Base-by-base conservation (phyloP, 345 rosid species). In the Excoecaria cochinchinensis region DNA sequence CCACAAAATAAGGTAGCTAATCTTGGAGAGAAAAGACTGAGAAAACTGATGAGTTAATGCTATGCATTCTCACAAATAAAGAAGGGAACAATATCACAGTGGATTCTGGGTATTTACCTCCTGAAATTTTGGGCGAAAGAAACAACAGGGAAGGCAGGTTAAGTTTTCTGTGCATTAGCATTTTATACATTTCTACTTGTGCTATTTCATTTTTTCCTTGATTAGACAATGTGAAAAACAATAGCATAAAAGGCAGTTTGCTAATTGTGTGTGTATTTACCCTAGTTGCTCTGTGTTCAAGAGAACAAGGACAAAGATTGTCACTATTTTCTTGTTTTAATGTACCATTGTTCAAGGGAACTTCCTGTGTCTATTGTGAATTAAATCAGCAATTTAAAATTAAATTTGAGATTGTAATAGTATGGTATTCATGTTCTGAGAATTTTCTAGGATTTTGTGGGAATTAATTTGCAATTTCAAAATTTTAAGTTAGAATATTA, bases 1-100 rank as follows among this genome's bases (percentile, higher is more conserved):
- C 99, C 99, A 0, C 94, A 90, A 24, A 95, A 95, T 76, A 95
- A 95, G 84, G 87, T 73, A 0, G 99, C 99, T 39, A 85, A 71
- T 73, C 36, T 15, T 3, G 91, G 93, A 9, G 97, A 88, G 70
- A 88, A 83, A 80, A 83, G 99, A 79, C 89, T 95, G 15, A 79
- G 87, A 57, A 88, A 90, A 82, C 75, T 78, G 81, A 79, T 86
- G 84, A 81, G 85, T 60, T 91, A 85, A 86, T 75, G 46, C 40
- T 69, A 53, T 57, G 61, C 55, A 12, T 64, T 62, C 36, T 40
- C 1, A 2, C 13, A 4, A 56, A 76, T 44, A 10, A 44, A 57
- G 47, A 46, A 21, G 21, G 51, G 6, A 31, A 6, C 0, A 55
- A 53, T 22, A 47, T 46, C 69, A 8, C 0, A 24, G 39, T 12